Conservation (phyloP, 2,329 filamentous ascomycete genomes). For the Phaeosphaeria sp. region DNA sequence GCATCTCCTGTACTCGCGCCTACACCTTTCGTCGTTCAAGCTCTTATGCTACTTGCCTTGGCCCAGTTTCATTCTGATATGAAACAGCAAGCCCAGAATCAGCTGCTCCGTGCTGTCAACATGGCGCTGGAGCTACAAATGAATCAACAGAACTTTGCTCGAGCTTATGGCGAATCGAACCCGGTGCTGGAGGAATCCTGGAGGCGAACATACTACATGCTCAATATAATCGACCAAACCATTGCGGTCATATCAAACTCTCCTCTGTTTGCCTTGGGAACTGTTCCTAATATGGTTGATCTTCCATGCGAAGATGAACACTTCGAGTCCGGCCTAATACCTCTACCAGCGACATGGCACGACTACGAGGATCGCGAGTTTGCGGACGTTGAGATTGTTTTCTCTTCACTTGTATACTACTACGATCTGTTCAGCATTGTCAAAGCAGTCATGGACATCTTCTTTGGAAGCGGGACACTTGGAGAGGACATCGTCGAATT, state of each 20-base stretch:
- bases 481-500: constrained; percentile 66
- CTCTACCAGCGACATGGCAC: constrained; percentile 59
- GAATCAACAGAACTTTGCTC: constrained; percentile 73
- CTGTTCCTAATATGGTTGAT: constrained; percentile 69
- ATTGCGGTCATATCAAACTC: constrained; percentile 78
- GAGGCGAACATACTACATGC: constrained; percentile 86
- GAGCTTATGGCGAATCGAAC: constrained; percentile 66
- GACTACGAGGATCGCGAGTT: constrained; percentile 80
- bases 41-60: constrained; percentile 77
- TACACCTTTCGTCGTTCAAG: constrained; percentile 70
- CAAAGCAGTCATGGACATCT: constrained; percentile 67
- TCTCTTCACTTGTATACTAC: constrained; percentile 84
- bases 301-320: constrained; percentile 83
- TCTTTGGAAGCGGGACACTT: constrained; percentile 26
- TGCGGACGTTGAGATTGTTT: constrained; percentile 70
- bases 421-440: constrained; percentile 75
- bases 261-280: constrained; percentile 70
- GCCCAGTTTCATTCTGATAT: constrained; percentile 80
- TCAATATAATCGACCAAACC: constrained; percentile 79
- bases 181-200: constrained; percentile 80
- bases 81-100: constrained; percentile 70
- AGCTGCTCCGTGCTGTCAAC: constrained; percentile 70
- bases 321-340: constrained; percentile 54
- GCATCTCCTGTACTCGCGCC: constrained; percentile 20
- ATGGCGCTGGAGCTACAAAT: constrained; percentile 80